Evolutionary conservation across 306 rosid genomes (phyloP), one percentile per base, ranked within the genome.

Genomic region (Quercus rubra): DNA sequence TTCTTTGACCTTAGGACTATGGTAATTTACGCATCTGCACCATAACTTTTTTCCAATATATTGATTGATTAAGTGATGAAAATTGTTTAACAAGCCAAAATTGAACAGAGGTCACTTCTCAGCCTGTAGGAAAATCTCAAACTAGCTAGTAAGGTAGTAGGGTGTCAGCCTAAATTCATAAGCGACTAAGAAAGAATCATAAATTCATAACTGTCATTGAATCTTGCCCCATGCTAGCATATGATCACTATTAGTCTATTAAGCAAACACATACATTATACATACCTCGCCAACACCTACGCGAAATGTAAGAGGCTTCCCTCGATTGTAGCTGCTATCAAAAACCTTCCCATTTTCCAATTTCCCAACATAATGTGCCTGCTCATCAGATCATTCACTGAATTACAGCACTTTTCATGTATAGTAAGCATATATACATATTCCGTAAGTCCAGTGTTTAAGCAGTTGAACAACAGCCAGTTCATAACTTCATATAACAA

Each of bases 211-310:
- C 41, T 28, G 19, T 43, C 41, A 35, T 11, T 25, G 27, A 33
- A 78, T 49, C 12, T 38, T 28, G 55, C 15, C 62, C 25, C 11
- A 13, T 78, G 17, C n/a, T 28, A 77, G 63, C 55, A 63, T 15
- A 74, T 63, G 69, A 49, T 19, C 3, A 56, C 5, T n/a, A 52
- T 21, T 38, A 75, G 46, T 41, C 10, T 41, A 41, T 41, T 41
- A 41, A 41, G 46, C 46, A 41, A 41, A 41, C 46, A 8, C 46
- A 2, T 41, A 75, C 12, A 4, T 72, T 4, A 23, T n/a, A 11
- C 64, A 76, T 88, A 92, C 99, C 99, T 94, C 97, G 21, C 99
- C 99, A 81, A 93, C 97, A 55, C 99, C 99, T 1, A 94, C 72
- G 0, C 99, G 95, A 56, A 94, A 94, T 6, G 90, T 81, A 41